Base-by-base conservation (phyloP, 352 stramenopile species). In the Pythium sp. region DNA sequence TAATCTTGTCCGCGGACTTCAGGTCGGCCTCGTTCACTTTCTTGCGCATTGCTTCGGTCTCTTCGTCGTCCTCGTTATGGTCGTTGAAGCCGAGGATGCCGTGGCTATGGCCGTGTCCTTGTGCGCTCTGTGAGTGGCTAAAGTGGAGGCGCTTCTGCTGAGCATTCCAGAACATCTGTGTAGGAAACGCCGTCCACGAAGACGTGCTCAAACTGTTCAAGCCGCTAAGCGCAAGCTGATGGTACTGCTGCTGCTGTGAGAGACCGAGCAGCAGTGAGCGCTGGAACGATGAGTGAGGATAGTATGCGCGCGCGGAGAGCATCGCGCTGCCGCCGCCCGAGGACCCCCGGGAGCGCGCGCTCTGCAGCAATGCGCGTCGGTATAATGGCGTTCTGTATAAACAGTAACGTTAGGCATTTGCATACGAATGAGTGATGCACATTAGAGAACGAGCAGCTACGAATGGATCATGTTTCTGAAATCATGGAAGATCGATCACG, bases 1-100 rank as follows among this genome's bases (percentile, higher is more conserved):
- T 92, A 71, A 92, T 89, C 26, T 81, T 78, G 66, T 92, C 73
- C 0, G 80, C 82, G 2, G 77, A 74, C 36, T 76, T 72, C 22
- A 78, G 67, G 58, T 82, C 84, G 30, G 73, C 69, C 0, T 70
- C 71, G 7, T 70, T 77, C 9, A 89, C 57, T 49, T 78, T 70
- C 56, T 71, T 61, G 4, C 62, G 58, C n/a, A 26, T 71, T 11
- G 54, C 71, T 11, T 70, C 62, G 14, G 80, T 66, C n/a, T 82
- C 67, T 3, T 70, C 58, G 18, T 78, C 69, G 20, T 79, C 66
- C 3, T 60, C 65, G n/a, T 79, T 67, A 36, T 68, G 68, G 65
- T 78, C 69, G 58, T 69, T 65, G 43, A 76, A 70, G 28, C 72
- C 60, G 7, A 70, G 43, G 43, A 70, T 41, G 3, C 78, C 73